Conservation (phyloP, 2,329 filamentous ascomycete species). For the Pseudocercospora crystallina region DNA sequence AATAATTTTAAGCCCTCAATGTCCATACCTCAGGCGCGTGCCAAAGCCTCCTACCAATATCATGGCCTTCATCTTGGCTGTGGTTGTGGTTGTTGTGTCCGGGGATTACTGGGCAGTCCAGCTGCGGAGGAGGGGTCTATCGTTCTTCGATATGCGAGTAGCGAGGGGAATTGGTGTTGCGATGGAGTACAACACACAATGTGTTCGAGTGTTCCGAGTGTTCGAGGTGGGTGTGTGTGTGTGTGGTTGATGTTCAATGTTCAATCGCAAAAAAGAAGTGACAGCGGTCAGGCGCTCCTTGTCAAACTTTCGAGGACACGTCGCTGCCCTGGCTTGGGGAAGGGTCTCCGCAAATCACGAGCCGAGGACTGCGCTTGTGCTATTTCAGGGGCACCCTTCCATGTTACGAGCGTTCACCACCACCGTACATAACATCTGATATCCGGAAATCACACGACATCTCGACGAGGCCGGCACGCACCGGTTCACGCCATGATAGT, state of each 20-base stretch:
- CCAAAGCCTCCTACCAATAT: conserved; percentile 99
- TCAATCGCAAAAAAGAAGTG: background rate
- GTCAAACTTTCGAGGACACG: conserved; percentile 4
- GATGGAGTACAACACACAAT: conserved; percentile 36
- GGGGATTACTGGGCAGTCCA: conserved; percentile 12
- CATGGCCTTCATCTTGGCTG: conserved; percentile 58
- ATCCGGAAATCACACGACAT: no score
- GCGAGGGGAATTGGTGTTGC: conserved; percentile 27
- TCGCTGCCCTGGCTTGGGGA: conserved; percentile 2
- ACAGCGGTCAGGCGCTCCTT: background rate
- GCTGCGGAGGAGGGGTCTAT: conserved; percentile 11
- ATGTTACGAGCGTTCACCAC: no score
- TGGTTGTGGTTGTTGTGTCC: conserved; percentile 9
- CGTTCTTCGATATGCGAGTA: conserved; percentile 7
- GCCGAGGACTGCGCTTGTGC: background rate
- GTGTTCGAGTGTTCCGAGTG: background rate
- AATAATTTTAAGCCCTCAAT: no score
- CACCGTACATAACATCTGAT: no score
- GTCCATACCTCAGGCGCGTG: conserved; percentile 93
- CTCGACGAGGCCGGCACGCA: no score
- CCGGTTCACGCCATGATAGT: no score
- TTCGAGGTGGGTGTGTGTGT: background rate
- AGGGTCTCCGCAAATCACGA: conserved; percentile 2
- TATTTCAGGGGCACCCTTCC: no score
- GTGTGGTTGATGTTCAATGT: background rate